Evolutionary conservation across 164 flowering plant species (phyloP).

Genomic region (Nelumbo lutea): DNA sequence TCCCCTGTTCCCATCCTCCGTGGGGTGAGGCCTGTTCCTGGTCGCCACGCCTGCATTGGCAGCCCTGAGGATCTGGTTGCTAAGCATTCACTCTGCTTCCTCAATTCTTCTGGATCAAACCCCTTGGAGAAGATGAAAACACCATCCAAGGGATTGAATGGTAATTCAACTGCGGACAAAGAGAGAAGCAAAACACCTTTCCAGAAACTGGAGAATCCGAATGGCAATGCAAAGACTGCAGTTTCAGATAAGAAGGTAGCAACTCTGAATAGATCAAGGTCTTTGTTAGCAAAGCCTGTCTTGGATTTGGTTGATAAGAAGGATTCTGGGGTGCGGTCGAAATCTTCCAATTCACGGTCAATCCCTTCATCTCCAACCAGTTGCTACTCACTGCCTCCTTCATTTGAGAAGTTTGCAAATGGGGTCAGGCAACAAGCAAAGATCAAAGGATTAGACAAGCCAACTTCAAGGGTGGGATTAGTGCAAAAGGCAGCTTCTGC

Average conservation of each 20-base stretch:
- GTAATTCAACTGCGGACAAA: conserved; percentile 10
- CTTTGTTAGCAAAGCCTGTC: conserved; percentile 39
- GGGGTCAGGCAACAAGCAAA: conserved; percentile 72
- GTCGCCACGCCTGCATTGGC: conserved; percentile 48
- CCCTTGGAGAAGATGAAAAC: conserved; percentile 36
- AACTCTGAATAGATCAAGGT: conserved; percentile 47
- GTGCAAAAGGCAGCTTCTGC: conserved; percentile 54
- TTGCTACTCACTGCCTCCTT: conserved; percentile 82
- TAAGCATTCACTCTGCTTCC: conserved; percentile 70
- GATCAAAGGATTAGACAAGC: conserved; percentile 43
- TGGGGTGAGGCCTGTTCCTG: conserved; percentile 52
- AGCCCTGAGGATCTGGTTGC: conserved; percentile 75
- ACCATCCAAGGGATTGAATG: conserved; percentile 23
- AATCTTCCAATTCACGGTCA: conserved; percentile 48
- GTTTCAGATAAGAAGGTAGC: conserved; percentile 31
- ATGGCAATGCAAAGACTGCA: conserved; percentile 35
- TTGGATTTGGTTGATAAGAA: conserved; percentile 41
- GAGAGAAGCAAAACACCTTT: too few relatives aligned
- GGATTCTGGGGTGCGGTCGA: conserved; percentile 40
- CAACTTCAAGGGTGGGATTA: conserved; percentile 20
- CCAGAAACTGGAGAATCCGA: conserved; percentile 24
- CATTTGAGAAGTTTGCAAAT: conserved; percentile 86
- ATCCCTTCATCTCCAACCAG: conserved; percentile 89
- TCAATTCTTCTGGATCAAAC: conserved; percentile 46
- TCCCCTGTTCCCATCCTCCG: conserved; percentile 53